These are phyloP conservation scores for Neurospora sp. DNA, from an alignment of 495 filamentous ascomycete species.

Conservation along the genomic window DNA sequence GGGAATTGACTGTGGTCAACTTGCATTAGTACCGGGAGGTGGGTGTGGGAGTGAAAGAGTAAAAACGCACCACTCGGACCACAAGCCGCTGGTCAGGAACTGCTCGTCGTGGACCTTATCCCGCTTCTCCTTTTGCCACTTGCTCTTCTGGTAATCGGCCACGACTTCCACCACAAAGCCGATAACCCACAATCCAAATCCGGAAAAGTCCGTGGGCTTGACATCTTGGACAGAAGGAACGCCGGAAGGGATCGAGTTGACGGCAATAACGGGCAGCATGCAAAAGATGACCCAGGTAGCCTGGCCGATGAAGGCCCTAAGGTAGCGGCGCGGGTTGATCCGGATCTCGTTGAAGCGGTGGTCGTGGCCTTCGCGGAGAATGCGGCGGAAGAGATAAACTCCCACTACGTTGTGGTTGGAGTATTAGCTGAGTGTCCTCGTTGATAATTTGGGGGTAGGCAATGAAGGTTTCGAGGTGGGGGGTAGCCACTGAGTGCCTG, in stretches of 20 bases:
- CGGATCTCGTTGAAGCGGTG: constrained; percentile 54
- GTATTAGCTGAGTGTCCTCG: background rate
- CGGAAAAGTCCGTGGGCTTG: constrained; percentile 39
- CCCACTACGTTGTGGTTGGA: constrained; percentile 36
- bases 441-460: background rate
- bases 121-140: constrained; percentile 45
- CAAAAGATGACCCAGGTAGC: constrained; percentile 53
- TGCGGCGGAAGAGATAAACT: constrained; percentile 46
- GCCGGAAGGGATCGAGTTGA: constrained; percentile 48
- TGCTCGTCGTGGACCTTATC: constrained; percentile 51
- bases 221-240: constrained; percentile 34
- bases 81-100: constrained; percentile 50
- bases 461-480: background rate
- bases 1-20: constrained; percentile 41
- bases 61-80: constrained; percentile 32
- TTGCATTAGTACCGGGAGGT: background rate
- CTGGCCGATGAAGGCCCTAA: constrained; percentile 47
- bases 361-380: constrained; percentile 44
- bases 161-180: constrained; percentile 49
- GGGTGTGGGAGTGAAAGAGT: background rate
- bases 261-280: constrained; percentile 47
- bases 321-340: constrained; percentile 39
- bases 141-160: constrained; percentile 50
- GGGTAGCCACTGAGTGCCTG: too few species aligned
- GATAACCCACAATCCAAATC: constrained; percentile 41